Evolutionary conservation across 345 rosid genomes (phyloP).

Genomic region (Citrus hindsii): DNA sequence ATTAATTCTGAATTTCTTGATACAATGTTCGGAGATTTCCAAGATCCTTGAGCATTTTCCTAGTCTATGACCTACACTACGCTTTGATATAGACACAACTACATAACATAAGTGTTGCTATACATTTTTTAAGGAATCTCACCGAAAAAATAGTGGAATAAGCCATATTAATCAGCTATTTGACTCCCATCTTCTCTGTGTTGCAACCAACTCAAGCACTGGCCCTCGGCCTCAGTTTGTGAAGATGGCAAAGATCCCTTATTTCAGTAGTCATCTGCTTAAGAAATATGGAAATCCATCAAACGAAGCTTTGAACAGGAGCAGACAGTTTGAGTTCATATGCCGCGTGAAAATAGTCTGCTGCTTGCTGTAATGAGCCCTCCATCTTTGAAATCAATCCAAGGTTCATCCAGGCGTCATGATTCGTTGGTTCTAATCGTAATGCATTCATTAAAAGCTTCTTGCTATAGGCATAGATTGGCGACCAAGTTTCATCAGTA

Average conservation of each 20-base stretch:
- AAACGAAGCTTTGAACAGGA: conserved; percentile 59
- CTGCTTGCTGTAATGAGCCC: conserved; percentile 76
- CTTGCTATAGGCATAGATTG: conserved; percentile 61
- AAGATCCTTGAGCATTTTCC: background rate
- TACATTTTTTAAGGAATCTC: conserved; percentile 1
- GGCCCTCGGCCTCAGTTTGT: background rate
- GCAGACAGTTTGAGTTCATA: conserved; percentile 75
- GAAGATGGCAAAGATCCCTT: background rate
- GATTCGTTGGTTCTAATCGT: conserved; percentile 70
- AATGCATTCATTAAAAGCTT: conserved; percentile 87
- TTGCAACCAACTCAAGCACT: background rate
- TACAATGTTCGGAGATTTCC: background rate
- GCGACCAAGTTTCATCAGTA: conserved; percentile 57
- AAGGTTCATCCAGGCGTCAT: conserved; percentile 80
- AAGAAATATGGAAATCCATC: conserved; percentile 3
- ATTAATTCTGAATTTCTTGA: background rate
- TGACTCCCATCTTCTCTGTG: background rate
- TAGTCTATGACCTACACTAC: background rate
- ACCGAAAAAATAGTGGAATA: background rate
- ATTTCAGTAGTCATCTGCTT: conserved; percentile 7
- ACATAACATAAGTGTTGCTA: background rate
- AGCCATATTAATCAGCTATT: background rate
- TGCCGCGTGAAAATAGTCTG: conserved; percentile 90
- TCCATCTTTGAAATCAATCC: conserved; percentile 76
- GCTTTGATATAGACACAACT: background rate